phyloP scores from a whole-genome alignment of 1,139 yeast genomes.

The Geotrichum bryndzae region DNA sequence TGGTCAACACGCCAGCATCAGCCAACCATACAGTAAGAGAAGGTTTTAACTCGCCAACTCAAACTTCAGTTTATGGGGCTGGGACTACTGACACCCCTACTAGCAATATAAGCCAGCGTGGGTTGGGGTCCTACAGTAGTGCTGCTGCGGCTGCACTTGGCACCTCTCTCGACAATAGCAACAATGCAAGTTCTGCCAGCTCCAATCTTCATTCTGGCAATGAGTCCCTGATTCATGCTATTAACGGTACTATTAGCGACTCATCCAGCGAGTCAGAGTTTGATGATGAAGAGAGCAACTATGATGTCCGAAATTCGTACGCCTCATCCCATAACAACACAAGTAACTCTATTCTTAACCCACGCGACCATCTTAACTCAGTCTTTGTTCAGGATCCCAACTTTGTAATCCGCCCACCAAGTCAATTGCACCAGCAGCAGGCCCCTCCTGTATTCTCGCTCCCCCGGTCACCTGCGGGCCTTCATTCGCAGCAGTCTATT shows the following conservation, averaged over 20 bases:
- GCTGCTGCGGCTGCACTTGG: conserved; percentile 5
- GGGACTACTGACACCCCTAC: not conserved
- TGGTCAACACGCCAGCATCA: conserved; percentile 11
- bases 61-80: not conserved
- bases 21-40: not conserved
- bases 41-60: not conserved
- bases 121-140: conserved; percentile 1
- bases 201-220: not conserved
- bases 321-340: conserved; percentile 9
- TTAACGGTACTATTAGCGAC: not conserved
- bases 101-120: not conserved
- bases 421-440: not conserved
- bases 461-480: not conserved
- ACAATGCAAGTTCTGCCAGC: not conserved
- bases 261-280: conserved; percentile 2
- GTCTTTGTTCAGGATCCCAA: conserved; percentile 12
- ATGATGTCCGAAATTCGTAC: not conserved
- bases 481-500: not conserved
- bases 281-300: not conserved
- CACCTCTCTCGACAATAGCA: not conserved
- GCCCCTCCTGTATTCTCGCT: conserved; percentile 8
- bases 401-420: not conserved
- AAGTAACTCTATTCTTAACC: conserved; percentile 12
- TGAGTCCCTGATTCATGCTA: not conserved
- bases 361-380: conserved; percentile 12